A percentile compares a stretch with the other conserved stretches of the same genome.
Evolutionary conservation across 805 yeast species (phyloP).

Genomic region (Teunomyces stri): DNA sequence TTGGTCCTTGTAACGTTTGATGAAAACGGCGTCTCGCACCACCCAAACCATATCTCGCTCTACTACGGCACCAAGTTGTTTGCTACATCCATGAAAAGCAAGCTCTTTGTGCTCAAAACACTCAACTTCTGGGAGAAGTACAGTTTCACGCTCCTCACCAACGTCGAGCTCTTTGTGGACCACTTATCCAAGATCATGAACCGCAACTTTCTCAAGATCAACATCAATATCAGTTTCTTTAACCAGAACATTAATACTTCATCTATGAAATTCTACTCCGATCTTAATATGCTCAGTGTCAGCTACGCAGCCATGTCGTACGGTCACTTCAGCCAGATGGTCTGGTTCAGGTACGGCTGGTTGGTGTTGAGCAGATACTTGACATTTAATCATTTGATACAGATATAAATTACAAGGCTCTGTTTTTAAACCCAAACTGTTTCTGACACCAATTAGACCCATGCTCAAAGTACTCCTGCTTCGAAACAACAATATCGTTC

Average conservation of each 20-base stretch:
- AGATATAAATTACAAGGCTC: conserved; percentile 7
- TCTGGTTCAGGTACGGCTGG: conserved; percentile 95
- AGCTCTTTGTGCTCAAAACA: conserved; percentile 32
- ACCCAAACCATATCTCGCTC: conserved; percentile 79
- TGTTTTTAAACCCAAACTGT: conserved; percentile 44
- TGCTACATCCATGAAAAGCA: conserved; percentile 10
- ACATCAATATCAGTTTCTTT: conserved; percentile 39
- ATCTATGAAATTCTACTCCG: conserved; percentile 39
- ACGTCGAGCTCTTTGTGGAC: conserved; percentile 37
- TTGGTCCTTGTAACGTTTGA: conserved; percentile 74
- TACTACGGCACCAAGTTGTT: conserved; percentile 47
- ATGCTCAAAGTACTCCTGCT: conserved; percentile 81
- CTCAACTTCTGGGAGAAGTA: conserved; percentile 47
- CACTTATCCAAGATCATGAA: conserved; percentile 32
- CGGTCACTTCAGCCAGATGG: conserved; percentile 88
- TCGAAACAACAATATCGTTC: conserved; percentile 58
- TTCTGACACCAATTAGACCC: conserved; percentile 63
- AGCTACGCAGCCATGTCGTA: conserved; percentile 70
- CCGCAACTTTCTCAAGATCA: conserved; percentile 29
- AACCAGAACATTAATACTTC: conserved; percentile 16
- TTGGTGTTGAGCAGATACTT: conserved; percentile 71
- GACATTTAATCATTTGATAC: conserved; percentile 65
- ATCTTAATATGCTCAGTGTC: conserved; percentile 38
- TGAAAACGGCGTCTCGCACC: conserved; percentile 75
- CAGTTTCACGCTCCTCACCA: conserved; percentile 45